A percentile compares a stretch with the other conserved stretches of the same genome.
Evolutionary conservation across 2,329 filamentous ascomycete genomes (phyloP).

Genomic region (Diaporthe humulicola): DNA sequence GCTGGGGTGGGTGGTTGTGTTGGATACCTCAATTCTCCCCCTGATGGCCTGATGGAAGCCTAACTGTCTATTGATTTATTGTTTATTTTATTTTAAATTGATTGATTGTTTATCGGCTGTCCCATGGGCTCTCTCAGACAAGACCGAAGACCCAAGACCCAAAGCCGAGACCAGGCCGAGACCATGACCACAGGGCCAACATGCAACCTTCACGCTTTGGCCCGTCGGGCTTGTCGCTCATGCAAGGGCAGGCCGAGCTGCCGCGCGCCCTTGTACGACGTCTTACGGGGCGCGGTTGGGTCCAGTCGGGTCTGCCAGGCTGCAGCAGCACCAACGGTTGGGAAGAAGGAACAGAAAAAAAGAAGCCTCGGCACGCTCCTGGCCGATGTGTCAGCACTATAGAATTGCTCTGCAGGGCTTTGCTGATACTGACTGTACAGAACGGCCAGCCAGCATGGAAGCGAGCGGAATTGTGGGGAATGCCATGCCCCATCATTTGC

Average conservation of each 20-base stretch:
- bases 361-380: conserved; percentile 1
- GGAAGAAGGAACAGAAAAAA: not conserved
- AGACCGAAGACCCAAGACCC: not conserved
- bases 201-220: conserved; percentile 25
- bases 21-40: conserved; percentile 25
- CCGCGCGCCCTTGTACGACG: conserved; percentile 16
- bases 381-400: conserved; percentile 13
- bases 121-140: not conserved
- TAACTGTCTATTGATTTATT: not conserved
- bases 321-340: not conserved
- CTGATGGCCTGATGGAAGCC: not conserved
- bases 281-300: conserved; percentile 17
- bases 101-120: not conserved
- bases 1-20: not conserved
- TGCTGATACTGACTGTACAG: not conserved
- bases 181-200: not conserved
- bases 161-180: conserved; percentile 4
- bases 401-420: no score
- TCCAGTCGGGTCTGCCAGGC: conserved; percentile 17
- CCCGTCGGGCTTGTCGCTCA: conserved; percentile 15
- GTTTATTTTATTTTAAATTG: not conserved
- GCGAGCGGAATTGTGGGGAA: not conserved
- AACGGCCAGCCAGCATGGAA: no score
- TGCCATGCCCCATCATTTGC: not conserved
- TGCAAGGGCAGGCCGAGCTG: conserved; percentile 25